Base-by-base conservation (phyloP, 31 red algal genomes). In the Odonthalia washingtoniensis region DNA sequence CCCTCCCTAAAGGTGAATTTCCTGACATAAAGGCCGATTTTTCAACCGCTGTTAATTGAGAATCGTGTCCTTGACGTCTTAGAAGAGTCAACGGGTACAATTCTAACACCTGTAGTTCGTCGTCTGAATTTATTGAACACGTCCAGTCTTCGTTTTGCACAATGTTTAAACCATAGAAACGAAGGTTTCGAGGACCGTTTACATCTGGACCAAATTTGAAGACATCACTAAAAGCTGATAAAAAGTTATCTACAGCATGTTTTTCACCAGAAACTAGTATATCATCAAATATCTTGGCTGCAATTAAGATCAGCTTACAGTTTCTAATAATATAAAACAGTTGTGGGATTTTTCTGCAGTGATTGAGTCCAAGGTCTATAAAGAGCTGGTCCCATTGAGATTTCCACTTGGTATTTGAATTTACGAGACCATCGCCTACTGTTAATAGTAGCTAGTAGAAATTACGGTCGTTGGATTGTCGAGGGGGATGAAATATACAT, bases 351-450 rank as follows among this genome's bases (percentile, higher is more conserved):
- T 66, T 70, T 32, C 37, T 34, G 0, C 77, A 18, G 9, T 88
- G 74, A 12, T 3, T 12, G 30, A 88, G 66, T 5, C 63, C 74
- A 34, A 77, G 38, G 21, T 52, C 61, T 14, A 26, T 74, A 30
- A 88, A 33, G 14, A 88, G 41, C 24, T 52, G 21, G 32, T 84
- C 75, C 1, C 57, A 72, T 18, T 72, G 70, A 26, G 46, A 21
- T 28, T 86, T 66, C 65, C 83, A 75, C 36, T 86, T 86, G 3
- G 83, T 70, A 27, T 68, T 52, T 12, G 83, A 66, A 60, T 86
- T 86, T 2, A 60, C 83, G 26, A 86, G 57, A 32, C 83, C 83
- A 65, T 86, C 63, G 18, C 69, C 83, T 5, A 46, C 83, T 33
- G 72, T 45, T 37, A 75, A 21, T 16, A 86, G 70, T 6, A 86